Evolutionary conservation across 1,284 basidiomycete genomes (phyloP).

Genomic region (Tetrapyrgos nigripes): DNA sequence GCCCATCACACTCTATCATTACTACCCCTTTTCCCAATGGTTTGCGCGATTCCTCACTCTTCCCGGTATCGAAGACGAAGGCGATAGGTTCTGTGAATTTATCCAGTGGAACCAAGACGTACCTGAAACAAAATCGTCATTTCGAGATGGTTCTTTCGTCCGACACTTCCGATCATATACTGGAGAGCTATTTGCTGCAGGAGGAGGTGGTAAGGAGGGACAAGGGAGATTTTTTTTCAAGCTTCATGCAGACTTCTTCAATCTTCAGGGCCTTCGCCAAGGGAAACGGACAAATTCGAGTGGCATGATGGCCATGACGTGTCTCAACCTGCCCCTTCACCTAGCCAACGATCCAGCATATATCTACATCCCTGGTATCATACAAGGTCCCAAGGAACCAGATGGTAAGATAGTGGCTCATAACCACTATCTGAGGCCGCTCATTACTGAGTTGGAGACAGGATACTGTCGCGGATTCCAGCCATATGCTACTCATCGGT

Average conservation of each 20-base stretch:
- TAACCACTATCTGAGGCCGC: not conserved
- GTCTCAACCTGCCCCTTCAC: constrained; percentile 12
- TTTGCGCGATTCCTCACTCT: constrained; percentile 8
- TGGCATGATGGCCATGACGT: constrained; percentile 5
- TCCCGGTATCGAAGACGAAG: constrained; percentile 9
- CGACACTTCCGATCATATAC: not conserved
- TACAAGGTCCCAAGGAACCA: constrained; percentile 12
- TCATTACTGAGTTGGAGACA: not conserved
- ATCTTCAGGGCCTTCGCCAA: constrained; percentile 8
- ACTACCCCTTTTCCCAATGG: constrained; percentile 10
- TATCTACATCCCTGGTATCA: constrained; percentile 10
- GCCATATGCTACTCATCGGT: not conserved
- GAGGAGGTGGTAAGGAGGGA: constrained; percentile 8
- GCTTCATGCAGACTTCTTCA: constrained; percentile 13
- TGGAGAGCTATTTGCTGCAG: constrained; percentile 6
- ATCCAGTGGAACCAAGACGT: not conserved
- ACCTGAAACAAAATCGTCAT: not conserved
- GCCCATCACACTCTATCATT: not conserved
- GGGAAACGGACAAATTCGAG: constrained; percentile 8
- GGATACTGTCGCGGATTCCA: not conserved
- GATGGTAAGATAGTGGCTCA: not conserved
- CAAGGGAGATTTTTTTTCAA: constrained; percentile 15
- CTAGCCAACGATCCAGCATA: constrained; percentile 11
- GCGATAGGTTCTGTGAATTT: constrained; percentile 10
- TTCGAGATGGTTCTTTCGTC: not conserved